phyloP scores from a whole-genome alignment of 768 basidiomycete genomes.

The Xanthoconium purpureum region DNA sequence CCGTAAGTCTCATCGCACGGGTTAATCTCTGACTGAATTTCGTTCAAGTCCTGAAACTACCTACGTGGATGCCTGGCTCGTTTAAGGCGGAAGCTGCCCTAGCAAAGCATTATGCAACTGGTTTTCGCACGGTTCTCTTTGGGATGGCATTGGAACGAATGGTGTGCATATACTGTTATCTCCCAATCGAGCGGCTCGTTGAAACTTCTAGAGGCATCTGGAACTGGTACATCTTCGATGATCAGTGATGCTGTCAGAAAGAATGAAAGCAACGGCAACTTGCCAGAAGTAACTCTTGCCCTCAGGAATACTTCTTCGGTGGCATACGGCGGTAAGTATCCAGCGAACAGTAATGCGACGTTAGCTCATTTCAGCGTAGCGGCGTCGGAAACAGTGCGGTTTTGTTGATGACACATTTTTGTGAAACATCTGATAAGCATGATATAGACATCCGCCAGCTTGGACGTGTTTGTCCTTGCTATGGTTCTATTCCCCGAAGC shows the following conservation, averaged over 20 bases:
- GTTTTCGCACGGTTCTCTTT: slow-evolving; percentile 22
- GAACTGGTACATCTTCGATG: slow-evolving; percentile 17
- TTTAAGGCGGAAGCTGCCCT: slow-evolving; percentile 19
- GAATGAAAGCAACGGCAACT: slow-evolving; percentile 17
- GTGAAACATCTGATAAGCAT: neutral
- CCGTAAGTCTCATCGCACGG: slow-evolving; percentile 15
- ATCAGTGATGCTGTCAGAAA: slow-evolving; percentile 18
- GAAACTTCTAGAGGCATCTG: slow-evolving; percentile 14
- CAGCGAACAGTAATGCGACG: neutral
- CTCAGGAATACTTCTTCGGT: slow-evolving; percentile 22
- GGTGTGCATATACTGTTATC: slow-evolving; percentile 5
- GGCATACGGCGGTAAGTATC: slow-evolving; percentile 22
- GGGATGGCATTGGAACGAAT: slow-evolving; percentile 23
- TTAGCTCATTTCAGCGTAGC: slow-evolving; percentile 15
- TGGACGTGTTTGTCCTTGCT: slow-evolving; percentile 26
- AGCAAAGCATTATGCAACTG: slow-evolving; percentile 12
- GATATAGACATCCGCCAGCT: slow-evolving; percentile 19
- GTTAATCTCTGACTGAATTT: neutral
- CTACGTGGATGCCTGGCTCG: slow-evolving; percentile 27
- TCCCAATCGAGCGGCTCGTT: neutral
- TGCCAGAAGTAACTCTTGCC: slow-evolving; percentile 19
- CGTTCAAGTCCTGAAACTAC: slow-evolving; percentile 21
- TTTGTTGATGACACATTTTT: neutral
- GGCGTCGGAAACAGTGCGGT: slow-evolving; percentile 27
- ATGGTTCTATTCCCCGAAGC: slow-evolving; percentile 29